Conservation (phyloP, 2,329 filamentous ascomycete species). For the Sporothrix dimorphospora region DNA sequence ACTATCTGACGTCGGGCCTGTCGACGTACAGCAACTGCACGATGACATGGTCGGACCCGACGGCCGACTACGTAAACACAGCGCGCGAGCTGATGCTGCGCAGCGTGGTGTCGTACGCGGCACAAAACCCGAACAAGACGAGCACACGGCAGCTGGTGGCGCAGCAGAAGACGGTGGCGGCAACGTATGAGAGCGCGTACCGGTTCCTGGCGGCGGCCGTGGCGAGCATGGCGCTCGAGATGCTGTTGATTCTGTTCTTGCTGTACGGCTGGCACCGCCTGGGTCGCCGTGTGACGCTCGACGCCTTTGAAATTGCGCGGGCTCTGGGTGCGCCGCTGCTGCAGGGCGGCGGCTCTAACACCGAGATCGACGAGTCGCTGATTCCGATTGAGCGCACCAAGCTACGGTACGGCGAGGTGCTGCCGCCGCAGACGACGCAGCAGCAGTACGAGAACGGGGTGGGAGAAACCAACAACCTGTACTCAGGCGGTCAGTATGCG, state of each 20-base stretch:
- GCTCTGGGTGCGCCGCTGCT: constrained; percentile 21
- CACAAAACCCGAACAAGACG: not conserved
- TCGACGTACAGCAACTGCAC: constrained; percentile 24
- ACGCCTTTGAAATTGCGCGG: constrained; percentile 24
- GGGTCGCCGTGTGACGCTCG: constrained; percentile 18
- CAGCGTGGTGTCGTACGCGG: constrained; percentile 19
- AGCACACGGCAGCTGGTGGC: not conserved
- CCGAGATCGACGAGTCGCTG: constrained; percentile 7
- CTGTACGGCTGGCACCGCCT: constrained; percentile 13
- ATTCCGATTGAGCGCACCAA: not conserved
- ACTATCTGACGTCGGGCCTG: constrained; percentile 8
- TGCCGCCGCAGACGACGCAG: not conserved
- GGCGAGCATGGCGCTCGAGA: constrained; percentile 17
- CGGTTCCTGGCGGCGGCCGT: constrained; percentile 12
- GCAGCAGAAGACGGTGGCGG: not conserved
- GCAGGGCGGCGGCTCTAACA: constrained; percentile 23
- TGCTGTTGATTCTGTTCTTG: constrained; percentile 5
- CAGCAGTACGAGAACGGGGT: not conserved
- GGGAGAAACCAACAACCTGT: not conserved
- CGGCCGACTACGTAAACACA: constrained; percentile 23
- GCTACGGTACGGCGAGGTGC: constrained; percentile 16
- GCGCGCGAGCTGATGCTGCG: constrained; percentile 26
- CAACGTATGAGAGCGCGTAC: constrained; percentile 15
- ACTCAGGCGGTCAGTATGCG: not conserved
- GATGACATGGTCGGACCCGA: constrained; percentile 25